A percentile compares a stretch with the other conserved stretches of the same genome.
Conservation (phyloP, 192 early-diverging fungal genomes). For the Pecoramyces ruminantium region DNA sequence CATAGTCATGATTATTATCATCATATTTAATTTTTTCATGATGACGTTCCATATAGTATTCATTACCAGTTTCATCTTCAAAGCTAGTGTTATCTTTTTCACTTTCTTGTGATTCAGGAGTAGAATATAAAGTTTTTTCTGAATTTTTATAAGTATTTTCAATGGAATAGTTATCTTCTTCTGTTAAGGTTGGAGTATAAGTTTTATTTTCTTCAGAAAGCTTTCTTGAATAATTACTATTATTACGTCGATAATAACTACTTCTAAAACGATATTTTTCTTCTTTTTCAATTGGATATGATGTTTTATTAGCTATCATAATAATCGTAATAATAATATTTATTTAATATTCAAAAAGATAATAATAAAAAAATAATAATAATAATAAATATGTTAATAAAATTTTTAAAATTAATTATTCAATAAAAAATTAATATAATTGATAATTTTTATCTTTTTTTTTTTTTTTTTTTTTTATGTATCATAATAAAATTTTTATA, state of each 20-base stretch:
- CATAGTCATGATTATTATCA: background rate
- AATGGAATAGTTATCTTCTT: background rate
- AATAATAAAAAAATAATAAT: too few relatives aligned
- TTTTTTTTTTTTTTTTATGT: too few relatives aligned
- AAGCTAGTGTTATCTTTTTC: background rate
- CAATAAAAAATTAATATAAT: too few relatives aligned
- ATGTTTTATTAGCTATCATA: background rate
- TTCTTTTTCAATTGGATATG: background rate
- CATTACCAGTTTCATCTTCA: too few relatives aligned
- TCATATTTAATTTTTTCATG: too few relatives aligned
- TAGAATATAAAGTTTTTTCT: background rate
- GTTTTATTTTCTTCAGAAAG: background rate
- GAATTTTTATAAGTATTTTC: background rate
- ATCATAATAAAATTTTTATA: too few relatives aligned
- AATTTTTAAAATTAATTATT: too few relatives aligned
- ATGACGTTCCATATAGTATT: background rate
- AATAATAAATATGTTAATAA: too few relatives aligned
- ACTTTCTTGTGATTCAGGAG: background rate
- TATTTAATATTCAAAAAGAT: too few relatives aligned
- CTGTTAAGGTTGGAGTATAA: background rate
- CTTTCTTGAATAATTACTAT: too few relatives aligned
- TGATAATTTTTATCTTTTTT: too few relatives aligned
- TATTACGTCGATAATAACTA: background rate
- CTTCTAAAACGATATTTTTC: background rate
- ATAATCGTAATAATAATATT: background rate